A percentile compares a stretch with the other conserved stretches of the same genome.
These are phyloP conservation scores for Colletotrichum caudatum DNA, from an alignment of 2,329 filamentous ascomycete genomes.

Conservation along the genomic window DNA sequence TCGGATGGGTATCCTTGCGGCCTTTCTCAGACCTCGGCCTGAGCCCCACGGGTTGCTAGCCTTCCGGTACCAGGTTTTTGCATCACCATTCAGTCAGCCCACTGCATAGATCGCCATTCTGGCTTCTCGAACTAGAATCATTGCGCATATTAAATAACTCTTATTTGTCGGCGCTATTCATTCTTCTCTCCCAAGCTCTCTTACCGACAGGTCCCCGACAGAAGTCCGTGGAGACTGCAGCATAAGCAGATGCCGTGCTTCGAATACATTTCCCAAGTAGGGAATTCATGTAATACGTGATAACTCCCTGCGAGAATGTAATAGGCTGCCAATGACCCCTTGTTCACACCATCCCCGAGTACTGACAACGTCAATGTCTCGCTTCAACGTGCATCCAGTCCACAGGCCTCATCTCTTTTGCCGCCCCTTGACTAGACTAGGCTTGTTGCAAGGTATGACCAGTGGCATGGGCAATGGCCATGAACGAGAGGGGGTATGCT, in stretches of 20 bases:
- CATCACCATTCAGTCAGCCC: slow-evolving; percentile 32
- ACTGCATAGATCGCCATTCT: slow-evolving; percentile 26
- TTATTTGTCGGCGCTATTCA: background rate
- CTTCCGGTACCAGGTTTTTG: slow-evolving; percentile 24
- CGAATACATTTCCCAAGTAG: slow-evolving; percentile 14
- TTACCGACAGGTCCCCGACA: slow-evolving; percentile 40
- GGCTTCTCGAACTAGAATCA: slow-evolving; percentile 20
- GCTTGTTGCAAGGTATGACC: slow-evolving; percentile 19
- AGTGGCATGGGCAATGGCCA: slow-evolving; percentile 12
- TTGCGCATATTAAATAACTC: background rate
- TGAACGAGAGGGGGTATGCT: background rate
- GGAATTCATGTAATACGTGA: slow-evolving; percentile 25
- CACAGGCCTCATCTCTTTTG: background rate
- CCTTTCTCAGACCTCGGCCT: slow-evolving; percentile 12
- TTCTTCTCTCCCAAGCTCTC: background rate
- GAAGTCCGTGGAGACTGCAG: slow-evolving; percentile 16
- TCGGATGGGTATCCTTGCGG: slow-evolving; percentile 14
- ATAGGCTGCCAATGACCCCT: slow-evolving; percentile 21
- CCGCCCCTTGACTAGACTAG: background rate
- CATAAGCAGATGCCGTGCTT: slow-evolving; percentile 6
- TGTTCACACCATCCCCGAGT: slow-evolving; percentile 5
- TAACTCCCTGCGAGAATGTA: slow-evolving; percentile 1
- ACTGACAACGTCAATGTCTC: slow-evolving; percentile 4
- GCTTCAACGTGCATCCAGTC: background rate
- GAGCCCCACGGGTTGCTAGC: slow-evolving; percentile 33